Percentiles rank a stretch among this genome's conserved stretches.
Conservation (phyloP, 805 yeast species). For the Ogataea neopini region DNA sequence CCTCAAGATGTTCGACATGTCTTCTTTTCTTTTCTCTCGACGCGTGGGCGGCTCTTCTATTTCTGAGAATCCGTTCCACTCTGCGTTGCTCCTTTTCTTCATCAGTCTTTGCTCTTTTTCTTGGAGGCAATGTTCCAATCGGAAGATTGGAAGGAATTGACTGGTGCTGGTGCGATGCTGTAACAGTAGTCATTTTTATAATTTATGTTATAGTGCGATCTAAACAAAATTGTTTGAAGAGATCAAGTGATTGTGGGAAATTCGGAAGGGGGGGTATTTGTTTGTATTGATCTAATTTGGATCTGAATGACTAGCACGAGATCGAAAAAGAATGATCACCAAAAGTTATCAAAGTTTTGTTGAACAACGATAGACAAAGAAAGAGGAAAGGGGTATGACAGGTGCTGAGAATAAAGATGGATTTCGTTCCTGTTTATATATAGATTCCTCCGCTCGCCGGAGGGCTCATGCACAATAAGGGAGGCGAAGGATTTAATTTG, state of each 20-base stretch:
- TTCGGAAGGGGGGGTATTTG: slow-evolving; percentile 14
- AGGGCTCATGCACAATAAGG: slow-evolving; percentile 4
- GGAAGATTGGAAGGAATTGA: slow-evolving; percentile 15
- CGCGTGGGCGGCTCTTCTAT: slow-evolving; percentile 96
- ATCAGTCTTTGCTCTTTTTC: slow-evolving; percentile 94
- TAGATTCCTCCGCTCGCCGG: slow-evolving; percentile 2
- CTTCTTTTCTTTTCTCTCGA: slow-evolving; percentile 94
- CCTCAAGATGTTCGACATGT: slow-evolving; percentile 84
- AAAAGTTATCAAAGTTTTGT: background rate
- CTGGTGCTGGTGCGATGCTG: slow-evolving; percentile 13
- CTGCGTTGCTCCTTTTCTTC: slow-evolving; percentile 98
- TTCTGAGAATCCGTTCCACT: slow-evolving; percentile 87
- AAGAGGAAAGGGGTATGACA: background rate
- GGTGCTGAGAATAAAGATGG: background rate
- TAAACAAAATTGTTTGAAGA: background rate
- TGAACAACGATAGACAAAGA: background rate
- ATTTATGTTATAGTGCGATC: background rate
- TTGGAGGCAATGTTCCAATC: slow-evolving; percentile 65
- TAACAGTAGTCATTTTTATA: slow-evolving; percentile 13
- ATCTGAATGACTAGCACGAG: slow-evolving; percentile 1
- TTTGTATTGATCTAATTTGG: slow-evolving; percentile 14
- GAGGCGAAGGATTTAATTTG: slow-evolving; percentile 2
- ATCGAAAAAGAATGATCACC: background rate
- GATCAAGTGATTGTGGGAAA: background rate
- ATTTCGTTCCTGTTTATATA: slow-evolving; percentile 5